A percentile compares a stretch with the other conserved stretches of the same genome.
These are phyloP conservation scores for Nannochloris sp. DNA, from an alignment of 139 green algal species.

Conservation along the genomic window DNA sequence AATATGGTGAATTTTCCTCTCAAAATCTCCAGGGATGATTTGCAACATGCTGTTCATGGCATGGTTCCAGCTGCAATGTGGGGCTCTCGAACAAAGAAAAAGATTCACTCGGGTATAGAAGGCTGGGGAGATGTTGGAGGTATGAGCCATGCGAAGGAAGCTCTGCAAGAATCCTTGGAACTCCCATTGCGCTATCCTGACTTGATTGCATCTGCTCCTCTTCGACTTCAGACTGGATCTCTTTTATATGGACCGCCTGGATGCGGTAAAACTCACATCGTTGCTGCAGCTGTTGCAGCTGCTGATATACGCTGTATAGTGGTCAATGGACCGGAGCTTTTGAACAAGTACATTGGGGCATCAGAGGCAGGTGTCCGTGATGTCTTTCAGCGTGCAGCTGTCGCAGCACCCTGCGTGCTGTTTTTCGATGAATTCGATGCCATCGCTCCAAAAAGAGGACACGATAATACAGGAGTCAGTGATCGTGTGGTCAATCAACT, in stretches of 20 bases:
- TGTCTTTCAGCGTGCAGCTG: slow-evolving; percentile 74
- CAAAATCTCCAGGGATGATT: slow-evolving; percentile 26
- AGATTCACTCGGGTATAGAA: slow-evolving; percentile 16
- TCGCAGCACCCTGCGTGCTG: slow-evolving; percentile 86
- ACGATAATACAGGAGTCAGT: slow-evolving; percentile 90
- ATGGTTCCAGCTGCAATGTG: slow-evolving; percentile 63
- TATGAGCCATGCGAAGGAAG: slow-evolving; percentile 56
- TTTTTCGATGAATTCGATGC: slow-evolving; percentile 99
- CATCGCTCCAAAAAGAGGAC: slow-evolving; percentile 83
- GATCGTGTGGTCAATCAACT: slow-evolving; percentile 96
- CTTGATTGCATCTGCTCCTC: slow-evolving; percentile 53
- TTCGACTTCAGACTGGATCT: slow-evolving; percentile 82
- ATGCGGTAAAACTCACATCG: slow-evolving; percentile 92
- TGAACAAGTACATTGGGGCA: slow-evolving; percentile 99
- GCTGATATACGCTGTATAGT: slow-evolving; percentile 58
- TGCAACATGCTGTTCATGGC: slow-evolving; percentile 38
- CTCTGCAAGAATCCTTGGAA: slow-evolving; percentile 74
- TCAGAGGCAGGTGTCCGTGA: slow-evolving; percentile 84
- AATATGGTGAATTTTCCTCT: slow-evolving; percentile 3
- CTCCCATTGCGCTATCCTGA: slow-evolving; percentile 55
- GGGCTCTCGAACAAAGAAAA: slow-evolving; percentile 25
- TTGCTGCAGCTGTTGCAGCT: slow-evolving; percentile 68
- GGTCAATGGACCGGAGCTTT: slow-evolving; percentile 90
- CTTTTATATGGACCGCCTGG: slow-evolving; percentile 95
- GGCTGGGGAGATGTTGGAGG: slow-evolving; percentile 83